Evolutionary conservation across 75 land plant genomes (phyloP).

Genomic region (Ceratopteris richardii): DNA sequence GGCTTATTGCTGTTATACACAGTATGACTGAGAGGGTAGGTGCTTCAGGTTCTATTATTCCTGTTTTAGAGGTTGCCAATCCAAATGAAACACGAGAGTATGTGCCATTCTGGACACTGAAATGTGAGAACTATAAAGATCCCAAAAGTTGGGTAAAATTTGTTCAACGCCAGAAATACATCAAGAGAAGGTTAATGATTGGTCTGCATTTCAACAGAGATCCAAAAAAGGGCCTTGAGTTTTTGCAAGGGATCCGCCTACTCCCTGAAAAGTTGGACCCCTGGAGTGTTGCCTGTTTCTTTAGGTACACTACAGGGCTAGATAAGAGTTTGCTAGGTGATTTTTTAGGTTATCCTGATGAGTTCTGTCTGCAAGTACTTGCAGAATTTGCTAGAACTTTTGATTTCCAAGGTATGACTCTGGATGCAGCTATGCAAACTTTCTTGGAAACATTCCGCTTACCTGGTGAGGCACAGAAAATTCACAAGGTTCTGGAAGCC

Average conservation of each 20-base stretch:
- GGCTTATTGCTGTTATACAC: too few relatives aligned
- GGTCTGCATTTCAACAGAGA: slow-evolving; percentile 96
- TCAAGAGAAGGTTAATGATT: slow-evolving; percentile 83
- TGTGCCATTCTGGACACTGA: too few relatives aligned
- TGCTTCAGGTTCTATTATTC: too few relatives aligned
- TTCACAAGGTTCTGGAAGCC: slow-evolving; percentile 94
- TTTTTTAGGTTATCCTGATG: slow-evolving; percentile 83
- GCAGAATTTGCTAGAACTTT: slow-evolving; percentile 90
- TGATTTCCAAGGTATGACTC: slow-evolving; percentile 86
- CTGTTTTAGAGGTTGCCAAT: too few relatives aligned
- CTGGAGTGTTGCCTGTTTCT: slow-evolving; percentile 91
- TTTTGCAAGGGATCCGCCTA: too few relatives aligned
- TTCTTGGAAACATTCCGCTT: slow-evolving; percentile 88
- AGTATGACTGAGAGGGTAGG: too few relatives aligned
- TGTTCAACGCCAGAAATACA: too few relatives aligned
- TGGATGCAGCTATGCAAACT: slow-evolving; percentile 80
- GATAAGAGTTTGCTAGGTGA: slow-evolving; percentile 93
- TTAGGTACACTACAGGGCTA: slow-evolving; percentile 86
- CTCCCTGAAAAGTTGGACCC: too few relatives aligned
- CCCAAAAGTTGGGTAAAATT: too few relatives aligned
- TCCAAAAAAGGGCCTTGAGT: slow-evolving; percentile 93
- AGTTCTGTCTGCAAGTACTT: too few relatives aligned
- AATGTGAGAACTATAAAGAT: too few relatives aligned
- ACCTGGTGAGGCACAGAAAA: slow-evolving; percentile 97
- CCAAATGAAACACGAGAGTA: too few relatives aligned